Conservation (phyloP, 495 filamentous ascomycete species). For the Penicillium lagena region DNA sequence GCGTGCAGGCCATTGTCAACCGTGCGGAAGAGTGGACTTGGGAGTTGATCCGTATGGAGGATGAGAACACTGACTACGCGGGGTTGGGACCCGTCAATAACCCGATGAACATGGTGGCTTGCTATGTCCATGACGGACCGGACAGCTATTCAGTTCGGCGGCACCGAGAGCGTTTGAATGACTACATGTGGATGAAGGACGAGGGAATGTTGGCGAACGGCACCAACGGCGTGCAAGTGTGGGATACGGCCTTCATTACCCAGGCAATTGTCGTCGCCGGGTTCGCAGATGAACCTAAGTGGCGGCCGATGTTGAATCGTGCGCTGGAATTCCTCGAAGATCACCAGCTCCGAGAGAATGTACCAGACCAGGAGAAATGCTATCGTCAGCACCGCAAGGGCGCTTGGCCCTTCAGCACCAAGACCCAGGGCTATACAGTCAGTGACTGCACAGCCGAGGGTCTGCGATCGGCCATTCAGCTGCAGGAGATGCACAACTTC, state of each 20-base stretch:
- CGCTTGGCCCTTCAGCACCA: conserved; percentile 92
- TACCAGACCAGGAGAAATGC: conserved; percentile 67
- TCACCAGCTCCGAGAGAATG: conserved; percentile 86
- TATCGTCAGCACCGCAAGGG: conserved; percentile 93
- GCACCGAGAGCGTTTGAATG: conserved; percentile 73
- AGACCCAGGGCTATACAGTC: conserved; percentile 88
- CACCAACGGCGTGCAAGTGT: conserved; percentile 93
- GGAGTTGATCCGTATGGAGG: conserved; percentile 79
- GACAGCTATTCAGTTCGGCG: conserved; percentile 67
- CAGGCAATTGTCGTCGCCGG: conserved; percentile 75
- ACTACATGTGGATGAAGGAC: conserved; percentile 85
- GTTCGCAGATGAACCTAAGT: conserved; percentile 68
- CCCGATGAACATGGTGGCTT: conserved; percentile 78
- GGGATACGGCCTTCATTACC: conserved; percentile 89
- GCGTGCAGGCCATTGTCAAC: conserved; percentile 48
- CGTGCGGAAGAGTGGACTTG: conserved; percentile 70
- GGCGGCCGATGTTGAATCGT: conserved; percentile 75
- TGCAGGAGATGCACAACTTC: conserved; percentile 74
- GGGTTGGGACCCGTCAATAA: conserved; percentile 84
- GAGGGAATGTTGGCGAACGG: conserved; percentile 95
- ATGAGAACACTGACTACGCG: conserved; percentile 83
- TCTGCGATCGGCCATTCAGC: conserved; percentile 75
- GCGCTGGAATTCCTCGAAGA: conserved; percentile 83
- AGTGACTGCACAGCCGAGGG: conserved; percentile 92
- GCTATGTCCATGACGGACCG: conserved; percentile 78